Evolutionary conservation across 441 rosid species (phyloP).

Genomic region (Euphorbia celastroides): DNA sequence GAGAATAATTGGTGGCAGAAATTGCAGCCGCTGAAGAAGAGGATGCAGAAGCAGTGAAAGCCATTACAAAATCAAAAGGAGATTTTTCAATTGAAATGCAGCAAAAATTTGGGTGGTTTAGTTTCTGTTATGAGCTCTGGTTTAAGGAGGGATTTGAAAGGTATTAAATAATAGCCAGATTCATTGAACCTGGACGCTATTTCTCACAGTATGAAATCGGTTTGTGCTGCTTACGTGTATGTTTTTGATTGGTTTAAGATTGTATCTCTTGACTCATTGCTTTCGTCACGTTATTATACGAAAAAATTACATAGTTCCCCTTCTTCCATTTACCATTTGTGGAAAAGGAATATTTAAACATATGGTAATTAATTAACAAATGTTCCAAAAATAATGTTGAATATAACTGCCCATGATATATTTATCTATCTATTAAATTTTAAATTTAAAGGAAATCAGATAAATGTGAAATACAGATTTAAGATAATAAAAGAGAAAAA

Average conservation of each 20-base stretch:
- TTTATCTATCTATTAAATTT: too few relatives aligned
- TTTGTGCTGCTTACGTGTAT: conserved; percentile 32
- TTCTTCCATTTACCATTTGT: too few relatives aligned
- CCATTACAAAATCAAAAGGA: conserved; percentile 31
- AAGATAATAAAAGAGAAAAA: too few relatives aligned
- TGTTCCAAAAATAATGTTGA: too few relatives aligned
- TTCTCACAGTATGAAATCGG: not conserved
- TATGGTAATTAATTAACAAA: too few relatives aligned
- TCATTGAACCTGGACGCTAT: conserved; percentile 68
- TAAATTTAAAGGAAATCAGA: too few relatives aligned
- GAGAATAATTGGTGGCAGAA: conserved; percentile 35
- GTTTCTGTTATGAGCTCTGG: not conserved
- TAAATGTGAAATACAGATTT: too few relatives aligned
- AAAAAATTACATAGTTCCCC: too few relatives aligned
- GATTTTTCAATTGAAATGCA: not conserved
- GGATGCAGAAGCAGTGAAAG: conserved; percentile 39
- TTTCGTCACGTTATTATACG: conserved; percentile 32
- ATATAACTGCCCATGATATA: too few relatives aligned
- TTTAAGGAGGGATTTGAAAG: not conserved
- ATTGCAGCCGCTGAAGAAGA: conserved; percentile 41
- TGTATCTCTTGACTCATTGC: conserved; percentile 23
- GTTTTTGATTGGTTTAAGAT: conserved; percentile 17
- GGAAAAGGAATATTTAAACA: too few relatives aligned
- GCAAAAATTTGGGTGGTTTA: not conserved
- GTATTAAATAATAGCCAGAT: conserved; percentile 34